Evolutionary conservation across 208 protist species (phyloP), one percentile per base, ranked within the genome.

Genomic region (Phytomonas serpens): DNA sequence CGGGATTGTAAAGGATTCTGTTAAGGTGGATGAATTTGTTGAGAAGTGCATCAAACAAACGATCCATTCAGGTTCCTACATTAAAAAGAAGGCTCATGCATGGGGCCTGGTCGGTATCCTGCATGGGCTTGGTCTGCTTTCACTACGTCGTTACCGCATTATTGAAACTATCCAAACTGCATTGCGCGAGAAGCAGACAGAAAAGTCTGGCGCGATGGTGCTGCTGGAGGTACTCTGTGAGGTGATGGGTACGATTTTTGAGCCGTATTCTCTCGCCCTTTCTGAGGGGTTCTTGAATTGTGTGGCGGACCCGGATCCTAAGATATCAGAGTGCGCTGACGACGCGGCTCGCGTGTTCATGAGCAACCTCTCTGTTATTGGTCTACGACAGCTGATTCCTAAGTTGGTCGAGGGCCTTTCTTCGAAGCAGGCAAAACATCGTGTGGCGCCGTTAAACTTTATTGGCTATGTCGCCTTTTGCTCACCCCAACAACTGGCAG

Each of bases 391-490:
- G 77, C 85, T 97, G 30, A 93, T 97, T 65, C 92, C 92, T 0
- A 79, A 82, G 23, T 78, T 97, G 42, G 79, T 94, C 11, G 80
- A 82, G 33, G 80, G 78, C 33, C 85, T 97, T 23, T 81, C 80
- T n/a, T 86, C 82, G 32, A 38, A 34, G 30, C 78, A 89, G 37
- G 87, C 87, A 4, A 97, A 97, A 80, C 82, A 86, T 65, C 86
- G 88, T 27, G 86, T 94, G 38, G 79, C 92, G 29, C 88, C 89
- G 64, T 79, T 97, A 47, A 91, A 93, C 76, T 93, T 97, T 82
- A 94, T 97, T 57, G 88, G 92, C 65, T 92, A 97, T 73, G 92
- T 97, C 30, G 92, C 92, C 73, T 97, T 93, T 78, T 97, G 92
- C 82, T 93, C 92, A 0, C 92, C 92, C 7, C 90, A 93, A 79